phyloP scores from a whole-genome alignment of 2,329 filamentous ascomycete genomes.

The Xylariaceae sp. region DNA sequence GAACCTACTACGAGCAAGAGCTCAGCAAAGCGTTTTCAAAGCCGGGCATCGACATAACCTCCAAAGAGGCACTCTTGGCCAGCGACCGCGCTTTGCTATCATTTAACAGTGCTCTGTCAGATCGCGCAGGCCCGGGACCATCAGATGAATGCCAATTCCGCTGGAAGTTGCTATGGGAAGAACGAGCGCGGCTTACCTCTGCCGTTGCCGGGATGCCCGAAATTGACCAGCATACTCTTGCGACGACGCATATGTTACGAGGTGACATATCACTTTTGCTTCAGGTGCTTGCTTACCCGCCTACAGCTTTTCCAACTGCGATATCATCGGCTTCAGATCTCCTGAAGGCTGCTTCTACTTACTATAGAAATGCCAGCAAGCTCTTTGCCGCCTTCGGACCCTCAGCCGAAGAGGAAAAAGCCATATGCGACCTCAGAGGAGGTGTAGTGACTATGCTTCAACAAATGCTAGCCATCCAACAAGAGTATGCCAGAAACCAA shows the following conservation, averaged over 20 bases:
- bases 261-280: slow-evolving; percentile 28
- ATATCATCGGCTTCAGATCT: slow-evolving; percentile 20
- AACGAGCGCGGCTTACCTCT: slow-evolving; percentile 13
- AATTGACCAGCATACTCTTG: slow-evolving; percentile 13
- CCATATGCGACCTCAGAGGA: slow-evolving; percentile 14
- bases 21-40: slow-evolving; percentile 25
- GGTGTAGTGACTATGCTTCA: slow-evolving; percentile 14
- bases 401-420: slow-evolving; percentile 8
- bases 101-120: slow-evolving; percentile 24
- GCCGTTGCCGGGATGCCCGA: slow-evolving; percentile 15
- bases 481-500: slow-evolving; percentile 6
- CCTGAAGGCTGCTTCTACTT: slow-evolving; percentile 28
- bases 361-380: slow-evolving; percentile 31
- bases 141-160: slow-evolving; percentile 15
- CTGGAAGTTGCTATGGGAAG: slow-evolving; percentile 27
- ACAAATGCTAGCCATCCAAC: slow-evolving; percentile 6
- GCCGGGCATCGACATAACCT: slow-evolving; percentile 19
- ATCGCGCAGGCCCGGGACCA: slow-evolving; percentile 3
- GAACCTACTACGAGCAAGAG: slow-evolving; percentile 24
- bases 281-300: slow-evolving; percentile 25
- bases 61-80: slow-evolving; percentile 19
- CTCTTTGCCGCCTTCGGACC: slow-evolving; percentile 14
- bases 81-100: slow-evolving; percentile 26
- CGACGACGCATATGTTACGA: slow-evolving; percentile 26
- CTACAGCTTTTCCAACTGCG: slow-evolving; percentile 22